Evolutionary conservation across 2,329 filamentous ascomycete genomes (phyloP).

Genomic region (Epichloe sibirici): DNA sequence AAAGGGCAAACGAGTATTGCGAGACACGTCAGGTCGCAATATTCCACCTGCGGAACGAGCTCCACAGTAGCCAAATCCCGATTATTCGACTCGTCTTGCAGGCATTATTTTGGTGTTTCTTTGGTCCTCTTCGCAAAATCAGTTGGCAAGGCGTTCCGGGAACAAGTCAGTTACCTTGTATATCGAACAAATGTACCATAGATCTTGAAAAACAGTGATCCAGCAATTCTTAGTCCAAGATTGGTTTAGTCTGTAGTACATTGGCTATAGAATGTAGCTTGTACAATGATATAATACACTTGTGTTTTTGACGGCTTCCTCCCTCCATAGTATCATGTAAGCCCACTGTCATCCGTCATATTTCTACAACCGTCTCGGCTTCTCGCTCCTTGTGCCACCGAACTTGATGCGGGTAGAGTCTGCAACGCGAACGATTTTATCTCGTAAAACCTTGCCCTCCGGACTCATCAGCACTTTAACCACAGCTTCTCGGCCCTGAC

Average conservation of each 20-base stretch:
- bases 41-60: conserved; percentile 42
- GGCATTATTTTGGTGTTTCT: not conserved
- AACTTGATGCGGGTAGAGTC: conserved; percentile 90
- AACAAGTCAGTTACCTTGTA: conserved; percentile 3
- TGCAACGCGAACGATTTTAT: conserved; percentile 65
- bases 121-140: not conserved
- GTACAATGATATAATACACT: conserved; percentile 24
- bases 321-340: not conserved
- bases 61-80: conserved; percentile 17
- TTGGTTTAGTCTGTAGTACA: conserved; percentile 2
- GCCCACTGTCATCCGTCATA: not conserved
- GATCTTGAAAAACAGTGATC: not conserved
- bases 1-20: conserved; percentile 32
- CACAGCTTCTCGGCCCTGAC: conserved; percentile 74
- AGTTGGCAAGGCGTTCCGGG: conserved; percentile 5
- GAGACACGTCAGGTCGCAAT: conserved; percentile 38
- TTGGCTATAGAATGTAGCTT: conserved; percentile 20
- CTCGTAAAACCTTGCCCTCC: conserved; percentile 66
- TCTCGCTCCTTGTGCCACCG: conserved; percentile 79
- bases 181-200: conserved; percentile 1
- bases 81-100: conserved; percentile 4
- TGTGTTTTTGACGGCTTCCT: conserved; percentile 1
- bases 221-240: not conserved
- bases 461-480: conserved; percentile 78
- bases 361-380: conserved; percentile 60